A percentile compares a stretch with the other conserved stretches of the same genome.
Conservation (phyloP, 2,329 filamentous ascomycete species). For the Amauroascus niger region DNA sequence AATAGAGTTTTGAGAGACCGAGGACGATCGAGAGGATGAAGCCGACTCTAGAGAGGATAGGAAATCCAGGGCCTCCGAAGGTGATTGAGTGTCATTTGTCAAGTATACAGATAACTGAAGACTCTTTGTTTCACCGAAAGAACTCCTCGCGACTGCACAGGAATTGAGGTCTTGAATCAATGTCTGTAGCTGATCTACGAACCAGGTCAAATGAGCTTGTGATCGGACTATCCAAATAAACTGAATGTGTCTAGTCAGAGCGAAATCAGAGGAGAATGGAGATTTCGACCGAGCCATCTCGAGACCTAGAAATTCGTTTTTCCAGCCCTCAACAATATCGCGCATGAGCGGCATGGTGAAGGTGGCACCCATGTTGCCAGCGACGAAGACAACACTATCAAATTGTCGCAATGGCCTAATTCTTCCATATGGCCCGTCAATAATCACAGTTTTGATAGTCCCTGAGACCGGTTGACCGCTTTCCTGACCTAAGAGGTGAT, state of each 20-base stretch:
- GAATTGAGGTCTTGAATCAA: conserved; percentile 37
- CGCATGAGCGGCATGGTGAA: conserved; percentile 49
- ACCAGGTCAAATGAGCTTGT: conserved; percentile 45
- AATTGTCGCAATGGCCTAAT: conserved; percentile 48
- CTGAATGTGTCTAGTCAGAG: conserved; percentile 40
- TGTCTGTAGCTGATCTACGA: conserved; percentile 42
- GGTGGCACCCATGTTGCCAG: conserved; percentile 51
- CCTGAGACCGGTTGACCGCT: conserved; percentile 14
- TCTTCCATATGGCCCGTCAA: conserved; percentile 48
- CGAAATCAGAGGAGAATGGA: not conserved
- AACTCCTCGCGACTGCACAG: conserved; percentile 24
- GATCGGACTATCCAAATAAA: conserved; percentile 53
- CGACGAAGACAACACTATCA: conserved; percentile 51
- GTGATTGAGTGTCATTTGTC: conserved; percentile 42
- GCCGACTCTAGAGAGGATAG: not conserved
- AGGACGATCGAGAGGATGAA: conserved; percentile 1
- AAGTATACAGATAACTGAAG: conserved; percentile 47
- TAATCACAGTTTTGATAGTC: conserved; percentile 32
- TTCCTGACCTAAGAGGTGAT: conserved; percentile 16
- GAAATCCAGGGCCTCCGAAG: not conserved
- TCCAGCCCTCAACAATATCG: conserved; percentile 45
- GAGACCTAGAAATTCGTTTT: conserved; percentile 23
- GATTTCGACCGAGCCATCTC: not conserved
- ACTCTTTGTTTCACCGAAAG: conserved; percentile 29
- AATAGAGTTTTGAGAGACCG: not conserved